These are phyloP conservation scores for Penicillium decumbens DNA, from an alignment of 2,329 filamentous ascomycete species.

Conservation along the genomic window DNA sequence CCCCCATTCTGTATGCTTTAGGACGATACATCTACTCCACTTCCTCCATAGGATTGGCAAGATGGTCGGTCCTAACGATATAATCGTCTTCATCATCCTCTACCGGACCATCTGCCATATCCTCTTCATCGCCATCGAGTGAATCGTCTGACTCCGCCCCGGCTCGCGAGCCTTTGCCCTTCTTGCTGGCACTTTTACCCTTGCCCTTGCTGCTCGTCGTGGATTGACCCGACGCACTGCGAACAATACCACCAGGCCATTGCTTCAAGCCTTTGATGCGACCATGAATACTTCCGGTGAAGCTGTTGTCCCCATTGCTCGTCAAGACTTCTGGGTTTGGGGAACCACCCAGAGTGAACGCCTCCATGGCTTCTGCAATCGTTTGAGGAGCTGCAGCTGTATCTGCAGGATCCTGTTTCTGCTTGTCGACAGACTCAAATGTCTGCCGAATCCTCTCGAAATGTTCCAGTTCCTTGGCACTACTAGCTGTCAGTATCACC, in stretches of 20 bases:
- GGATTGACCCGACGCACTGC: constrained; percentile 31
- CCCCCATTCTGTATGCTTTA: no score
- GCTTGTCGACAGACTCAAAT: constrained; percentile 64
- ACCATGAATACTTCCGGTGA: constrained; percentile 17
- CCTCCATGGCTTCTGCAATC: constrained; percentile 37
- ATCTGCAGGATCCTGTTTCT: constrained; percentile 34
- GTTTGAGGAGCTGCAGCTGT: constrained; percentile 28
- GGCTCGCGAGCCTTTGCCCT: constrained; percentile 38
- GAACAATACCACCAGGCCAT: constrained; percentile 23
- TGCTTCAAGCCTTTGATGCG: constrained; percentile 33
- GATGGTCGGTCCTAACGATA: constrained; percentile 37
- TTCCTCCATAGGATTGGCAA: constrained; percentile 23
- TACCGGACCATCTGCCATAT: constrained; percentile 19
- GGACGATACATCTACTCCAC: constrained; percentile 10
- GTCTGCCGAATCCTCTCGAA: constrained; percentile 77
- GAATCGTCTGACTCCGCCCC: constrained; percentile 34
- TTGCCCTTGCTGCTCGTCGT: constrained; percentile 27
- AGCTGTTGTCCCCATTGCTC: constrained; percentile 24
- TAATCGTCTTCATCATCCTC: constrained; percentile 37
- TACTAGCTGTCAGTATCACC: constrained; percentile 40
- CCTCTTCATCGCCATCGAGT: constrained; percentile 28
- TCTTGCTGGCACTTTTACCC: constrained; percentile 25
- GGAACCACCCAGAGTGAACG: constrained; percentile 26
- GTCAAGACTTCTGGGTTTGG: constrained; percentile 19
- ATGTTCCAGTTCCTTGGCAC: constrained; percentile 82